Conservation (phyloP, 2,329 filamentous ascomycete genomes). For the Acrodontium crateriforme region DNA sequence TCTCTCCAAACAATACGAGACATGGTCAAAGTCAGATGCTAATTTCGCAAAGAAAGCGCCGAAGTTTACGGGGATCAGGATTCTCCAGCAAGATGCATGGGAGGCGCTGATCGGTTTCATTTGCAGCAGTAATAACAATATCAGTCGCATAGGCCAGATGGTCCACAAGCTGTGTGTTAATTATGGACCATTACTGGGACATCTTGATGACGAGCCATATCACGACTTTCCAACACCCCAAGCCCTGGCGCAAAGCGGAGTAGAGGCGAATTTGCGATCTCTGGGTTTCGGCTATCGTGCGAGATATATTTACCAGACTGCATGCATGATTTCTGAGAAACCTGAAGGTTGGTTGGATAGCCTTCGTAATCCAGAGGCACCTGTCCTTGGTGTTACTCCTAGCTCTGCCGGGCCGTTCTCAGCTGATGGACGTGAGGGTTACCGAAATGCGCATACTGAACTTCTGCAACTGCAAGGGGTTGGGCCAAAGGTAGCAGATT, state of each 20-base stretch:
- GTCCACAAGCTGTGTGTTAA: constrained; percentile 79
- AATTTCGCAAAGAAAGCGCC: constrained; percentile 84
- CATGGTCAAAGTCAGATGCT: constrained; percentile 73
- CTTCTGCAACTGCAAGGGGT: constrained; percentile 73
- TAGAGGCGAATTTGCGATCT: constrained; percentile 65
- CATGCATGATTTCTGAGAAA: constrained; percentile 58
- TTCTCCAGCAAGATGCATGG: constrained; percentile 91
- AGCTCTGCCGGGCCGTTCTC: constrained; percentile 34
- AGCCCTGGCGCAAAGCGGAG: constrained; percentile 55
- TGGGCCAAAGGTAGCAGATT: constrained; percentile 93
- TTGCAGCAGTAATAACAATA: constrained; percentile 98
- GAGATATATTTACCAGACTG: constrained; percentile 81
- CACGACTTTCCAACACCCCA: constrained; percentile 77
- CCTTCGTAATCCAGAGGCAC: constrained; percentile 63
- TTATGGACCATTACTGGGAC: constrained; percentile 66
- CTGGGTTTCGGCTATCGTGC: constrained; percentile 92
- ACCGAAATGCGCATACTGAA: constrained; percentile 65
- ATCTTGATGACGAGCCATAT: constrained; percentile 49
- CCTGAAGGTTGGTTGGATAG: constrained; percentile 57
- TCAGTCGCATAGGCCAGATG: constrained; percentile 90
- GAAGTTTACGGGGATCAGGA: constrained; percentile 79
- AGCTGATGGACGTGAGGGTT: constrained; percentile 47
- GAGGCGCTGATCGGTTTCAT: constrained; percentile 90
- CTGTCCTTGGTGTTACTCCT: constrained; percentile 39
- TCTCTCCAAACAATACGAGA: constrained; percentile 59